Conservation (phyloP, 768 basidiomycete genomes). For the Xerocomellus dryophilus region DNA sequence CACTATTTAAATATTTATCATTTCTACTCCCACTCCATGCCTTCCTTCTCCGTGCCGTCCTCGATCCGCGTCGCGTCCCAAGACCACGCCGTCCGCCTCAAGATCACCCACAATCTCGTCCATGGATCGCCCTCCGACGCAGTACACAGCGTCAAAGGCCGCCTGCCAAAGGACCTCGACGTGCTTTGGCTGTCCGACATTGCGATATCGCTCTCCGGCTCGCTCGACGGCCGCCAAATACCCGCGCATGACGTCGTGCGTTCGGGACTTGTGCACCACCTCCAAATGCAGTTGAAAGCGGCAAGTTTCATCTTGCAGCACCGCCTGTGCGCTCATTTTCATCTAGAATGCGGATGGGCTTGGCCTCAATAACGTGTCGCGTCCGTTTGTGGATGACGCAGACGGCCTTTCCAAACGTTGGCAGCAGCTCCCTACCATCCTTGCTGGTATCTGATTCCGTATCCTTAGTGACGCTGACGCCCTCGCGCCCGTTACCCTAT, state of each 20-base stretch:
- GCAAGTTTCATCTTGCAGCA: conserved; percentile 30
- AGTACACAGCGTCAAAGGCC: conserved; percentile 33
- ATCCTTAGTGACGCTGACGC: conserved; percentile 39
- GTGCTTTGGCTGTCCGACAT: conserved; percentile 50
- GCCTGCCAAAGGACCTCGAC: conserved; percentile 41
- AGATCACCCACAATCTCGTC: conserved; percentile 44
- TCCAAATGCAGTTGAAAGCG: conserved; percentile 49
- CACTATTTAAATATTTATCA: conserved; percentile 13
- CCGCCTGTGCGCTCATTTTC: conserved; percentile 10
- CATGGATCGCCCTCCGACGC: conserved; percentile 31
- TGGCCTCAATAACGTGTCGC: conserved; percentile 58
- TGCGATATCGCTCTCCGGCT: conserved; percentile 52
- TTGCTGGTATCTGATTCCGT: conserved; percentile 6
- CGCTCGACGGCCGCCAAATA: conserved; percentile 43
- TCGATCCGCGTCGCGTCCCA: conserved; percentile 44
- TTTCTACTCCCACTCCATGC: conserved; percentile 23
- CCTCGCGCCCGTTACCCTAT: conserved; percentile 35
- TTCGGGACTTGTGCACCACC: conserved; percentile 51
- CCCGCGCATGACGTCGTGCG: conserved; percentile 38
- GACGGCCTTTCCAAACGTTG: conserved; percentile 43
- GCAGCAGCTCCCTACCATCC: conserved; percentile 9
- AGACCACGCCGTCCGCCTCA: conserved; percentile 44
- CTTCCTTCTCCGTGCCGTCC: conserved; percentile 31
- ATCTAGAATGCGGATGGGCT: conserved; percentile 58
- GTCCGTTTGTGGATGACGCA: conserved; percentile 44